Base-by-base conservation (phyloP, 140 eudicot species). In the Ambrosia hybrid region DNA sequence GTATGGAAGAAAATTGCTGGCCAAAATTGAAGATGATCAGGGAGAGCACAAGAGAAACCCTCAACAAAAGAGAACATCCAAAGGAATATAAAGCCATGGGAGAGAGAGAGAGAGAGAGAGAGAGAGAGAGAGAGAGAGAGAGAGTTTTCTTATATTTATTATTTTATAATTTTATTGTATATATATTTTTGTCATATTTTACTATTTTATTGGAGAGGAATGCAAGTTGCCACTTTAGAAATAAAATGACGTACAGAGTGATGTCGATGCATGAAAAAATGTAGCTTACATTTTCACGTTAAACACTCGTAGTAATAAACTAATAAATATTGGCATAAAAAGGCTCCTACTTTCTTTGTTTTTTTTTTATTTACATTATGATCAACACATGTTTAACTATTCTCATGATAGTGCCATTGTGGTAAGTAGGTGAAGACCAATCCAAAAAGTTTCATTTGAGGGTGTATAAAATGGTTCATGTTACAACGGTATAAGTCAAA, bases 41-140 rank as follows among this genome's bases (percentile, higher is more conserved):
- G 55, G 62, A 55, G 68, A 72, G 67, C 65, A 17, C 4, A 46
- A 55, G 17, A 65, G 73, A 78, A 79, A 79, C 79, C 70, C 57
- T 58, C 75, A 65, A 49, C 48, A 11, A 73, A 58, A 65, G 59
- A 66, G 66, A 58, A 66, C 53, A 79, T 37, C 65, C 74, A 16
- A 71, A 41, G 68, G 73, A 12, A 71, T 78, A 78, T 78, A 71
- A 51, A 71, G 82, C 71, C 59, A 53, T 11, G 17, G 36, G 14
- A 4, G 14, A 53, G 71, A 45, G 49, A 76, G n/a, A 49, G 65
- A 30, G 46, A 21, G 30, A 21, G 30, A 21, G 30, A 21, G 30
- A 21, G 30, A 21, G 30, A 21, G 30, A 21, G 30, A 21, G 30
- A 21, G 30, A 14, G 39, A 21, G 67, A 7, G 53, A 9, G 33